Evolutionary conservation across 2,329 filamentous ascomycete species (phyloP), one percentile per base, ranked within the genome.

Genomic region (Exophiala sideris): DNA sequence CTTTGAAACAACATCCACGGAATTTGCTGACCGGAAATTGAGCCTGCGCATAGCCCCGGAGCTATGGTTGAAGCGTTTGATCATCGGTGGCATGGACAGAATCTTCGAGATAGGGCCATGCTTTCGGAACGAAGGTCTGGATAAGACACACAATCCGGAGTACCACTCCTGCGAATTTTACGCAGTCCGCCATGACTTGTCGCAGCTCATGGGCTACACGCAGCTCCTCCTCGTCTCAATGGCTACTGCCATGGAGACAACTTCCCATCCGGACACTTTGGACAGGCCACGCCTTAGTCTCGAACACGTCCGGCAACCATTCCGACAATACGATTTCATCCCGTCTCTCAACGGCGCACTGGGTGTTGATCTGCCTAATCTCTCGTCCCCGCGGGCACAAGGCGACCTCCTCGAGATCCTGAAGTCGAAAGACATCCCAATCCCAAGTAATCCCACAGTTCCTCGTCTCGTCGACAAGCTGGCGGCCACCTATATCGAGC

Each of bases 151-250:
- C 69, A 99, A 99, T 67, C 92, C 94, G 0, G 94, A 99, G 68
- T 99, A 97, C 73, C 94, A 89, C 41, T 97, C 89, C 56, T 97
- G 92, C 76, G 94, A 99, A 73, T 97, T 96, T 73, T 99, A 99
- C 72, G 86, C 88, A 57, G 86, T 91, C 2, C 95, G 91, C 65
- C 56, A 88, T 72, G 42, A 72, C 67, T 14, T 70, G 73, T 44
- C 75, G 80, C 50, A 72, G 69, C 18, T 73, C 74, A 3, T 72
- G 50, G 33, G 47, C 11, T 50, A 50, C 21, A 61, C 56, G 2
- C 39, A 55, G 29, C 46, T 50, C 14, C 50, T 61, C 12, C 45
- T 61, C 32, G 29, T 16, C 7, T 34, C 45, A 21, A 54, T 61
- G 12, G 45, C 44, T 12, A 11, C 16, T 10, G 44, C 45, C 1